These are phyloP conservation scores for Kodamaea sagamina DNA, from an alignment of 805 yeast species.

Conservation along the genomic window DNA sequence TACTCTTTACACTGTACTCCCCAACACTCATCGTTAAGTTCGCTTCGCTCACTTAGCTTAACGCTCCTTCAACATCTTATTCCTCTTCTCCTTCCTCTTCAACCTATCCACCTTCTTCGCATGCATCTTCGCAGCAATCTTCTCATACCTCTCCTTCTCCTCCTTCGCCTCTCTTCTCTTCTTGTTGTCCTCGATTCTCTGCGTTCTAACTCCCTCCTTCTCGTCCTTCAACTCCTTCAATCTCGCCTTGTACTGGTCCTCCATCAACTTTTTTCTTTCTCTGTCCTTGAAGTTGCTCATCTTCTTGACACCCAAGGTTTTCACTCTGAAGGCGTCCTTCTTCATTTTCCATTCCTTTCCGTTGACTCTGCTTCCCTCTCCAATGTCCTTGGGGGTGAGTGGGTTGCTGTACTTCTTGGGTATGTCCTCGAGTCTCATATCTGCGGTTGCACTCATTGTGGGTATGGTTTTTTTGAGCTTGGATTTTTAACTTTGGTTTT, in stretches of 20 bases:
- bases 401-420: constrained; percentile 41
- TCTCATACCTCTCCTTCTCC: constrained; percentile 86
- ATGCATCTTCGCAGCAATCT: constrained; percentile 83
- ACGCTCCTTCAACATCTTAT: constrained; percentile 90
- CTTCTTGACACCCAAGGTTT: constrained; percentile 55
- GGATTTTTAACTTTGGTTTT: constrained; percentile 2
- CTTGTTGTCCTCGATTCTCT: constrained; percentile 57
- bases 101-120: constrained; percentile 88
- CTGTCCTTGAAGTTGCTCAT: constrained; percentile 62
- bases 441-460: constrained; percentile 36
- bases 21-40: too few relatives aligned
- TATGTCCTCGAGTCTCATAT: constrained; percentile 30
- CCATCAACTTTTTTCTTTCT: constrained; percentile 64
- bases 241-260: constrained; percentile 66
- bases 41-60: constrained; percentile 29
- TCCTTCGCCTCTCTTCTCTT: constrained; percentile 79
- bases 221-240: constrained; percentile 76
- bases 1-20: too few relatives aligned
- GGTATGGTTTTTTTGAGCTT: neutral
- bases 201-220: constrained; percentile 60
- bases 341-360: constrained; percentile 75
- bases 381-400: constrained; percentile 33
- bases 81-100: constrained; percentile 90
- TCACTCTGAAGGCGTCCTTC: constrained; percentile 68
- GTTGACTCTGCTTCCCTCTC: constrained; percentile 54